Percentiles rank a stretch among this genome's conserved stretches.
Evolutionary conservation across 768 basidiomycete genomes (phyloP).

Genomic region (Tricholoma hemisulphureum): DNA sequence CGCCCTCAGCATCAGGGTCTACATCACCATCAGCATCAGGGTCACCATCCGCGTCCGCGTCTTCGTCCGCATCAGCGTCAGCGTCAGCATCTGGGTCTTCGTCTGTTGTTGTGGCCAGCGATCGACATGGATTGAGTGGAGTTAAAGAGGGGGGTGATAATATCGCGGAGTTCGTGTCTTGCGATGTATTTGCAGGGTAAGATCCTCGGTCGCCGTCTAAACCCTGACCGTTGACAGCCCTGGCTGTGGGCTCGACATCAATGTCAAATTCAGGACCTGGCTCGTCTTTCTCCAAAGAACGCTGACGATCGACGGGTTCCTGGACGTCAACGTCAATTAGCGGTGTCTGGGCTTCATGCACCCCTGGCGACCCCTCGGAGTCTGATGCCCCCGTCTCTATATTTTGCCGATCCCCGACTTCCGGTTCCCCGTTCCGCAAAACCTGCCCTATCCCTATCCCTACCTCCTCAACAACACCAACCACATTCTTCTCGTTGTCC

Average conservation of each 20-base stretch:
- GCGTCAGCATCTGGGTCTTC: background rate
- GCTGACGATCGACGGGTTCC: background rate
- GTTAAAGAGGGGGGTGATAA: background rate
- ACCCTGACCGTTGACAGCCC: background rate
- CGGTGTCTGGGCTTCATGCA: background rate
- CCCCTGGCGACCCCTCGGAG: background rate
- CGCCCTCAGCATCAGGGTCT: conserved; percentile 17
- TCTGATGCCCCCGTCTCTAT: background rate
- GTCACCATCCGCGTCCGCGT: conserved; percentile 32
- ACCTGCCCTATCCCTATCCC: background rate
- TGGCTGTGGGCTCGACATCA: background rate
- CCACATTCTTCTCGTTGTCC: background rate
- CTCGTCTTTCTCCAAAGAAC: background rate
- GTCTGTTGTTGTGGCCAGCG: background rate
- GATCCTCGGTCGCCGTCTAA: background rate
- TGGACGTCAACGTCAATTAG: background rate
- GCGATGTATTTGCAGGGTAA: background rate
- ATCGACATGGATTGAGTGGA: background rate
- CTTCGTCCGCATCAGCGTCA: conserved; percentile 18
- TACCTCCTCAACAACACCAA: background rate
- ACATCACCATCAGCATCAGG: conserved; percentile 23
- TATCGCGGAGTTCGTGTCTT: background rate
- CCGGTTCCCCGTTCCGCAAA: background rate
- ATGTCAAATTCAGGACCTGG: background rate
- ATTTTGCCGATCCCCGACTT: background rate